Conservation (phyloP, 306 rosid species). For the Sechiopsis laciniata region DNA sequence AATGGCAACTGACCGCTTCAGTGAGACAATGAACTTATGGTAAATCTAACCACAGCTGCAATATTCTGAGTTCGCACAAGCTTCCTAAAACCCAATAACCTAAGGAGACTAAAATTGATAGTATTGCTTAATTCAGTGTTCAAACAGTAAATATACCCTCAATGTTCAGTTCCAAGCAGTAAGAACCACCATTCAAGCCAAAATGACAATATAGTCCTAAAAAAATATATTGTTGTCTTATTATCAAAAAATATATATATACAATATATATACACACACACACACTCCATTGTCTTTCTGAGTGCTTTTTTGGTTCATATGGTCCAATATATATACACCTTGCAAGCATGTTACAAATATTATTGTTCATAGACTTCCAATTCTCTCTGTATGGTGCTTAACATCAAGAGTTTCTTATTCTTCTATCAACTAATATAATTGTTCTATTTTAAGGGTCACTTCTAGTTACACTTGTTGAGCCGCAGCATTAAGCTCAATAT, state of each 20-base stretch:
- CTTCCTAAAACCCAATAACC: background rate
- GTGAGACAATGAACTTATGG: background rate
- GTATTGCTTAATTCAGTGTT: background rate
- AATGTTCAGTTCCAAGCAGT: constrained; percentile 10
- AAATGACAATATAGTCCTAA: background rate
- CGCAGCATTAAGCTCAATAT: constrained; percentile 1
- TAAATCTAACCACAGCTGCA: background rate
- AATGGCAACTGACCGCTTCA: constrained; percentile 1
- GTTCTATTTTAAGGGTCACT: background rate
- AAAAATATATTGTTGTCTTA: background rate
- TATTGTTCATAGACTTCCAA: background rate
- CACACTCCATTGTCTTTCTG: background rate
- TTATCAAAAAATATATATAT: too few relatives aligned
- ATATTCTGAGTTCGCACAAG: background rate
- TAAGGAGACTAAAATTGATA: too few relatives aligned
- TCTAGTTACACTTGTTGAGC: background rate
- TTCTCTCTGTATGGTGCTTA: background rate
- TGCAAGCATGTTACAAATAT: background rate
- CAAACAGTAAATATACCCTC: background rate
- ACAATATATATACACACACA: too few relatives aligned
- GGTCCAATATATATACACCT: background rate
- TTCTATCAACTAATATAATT: constrained; percentile 3
- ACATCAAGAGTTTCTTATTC: background rate
- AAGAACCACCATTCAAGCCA: background rate
- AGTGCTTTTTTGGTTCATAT: background rate